Evolutionary conservation across 2,329 filamentous ascomycete species (phyloP), one percentile per base, ranked within the genome.

Genomic region (Exserohilum turcica): DNA sequence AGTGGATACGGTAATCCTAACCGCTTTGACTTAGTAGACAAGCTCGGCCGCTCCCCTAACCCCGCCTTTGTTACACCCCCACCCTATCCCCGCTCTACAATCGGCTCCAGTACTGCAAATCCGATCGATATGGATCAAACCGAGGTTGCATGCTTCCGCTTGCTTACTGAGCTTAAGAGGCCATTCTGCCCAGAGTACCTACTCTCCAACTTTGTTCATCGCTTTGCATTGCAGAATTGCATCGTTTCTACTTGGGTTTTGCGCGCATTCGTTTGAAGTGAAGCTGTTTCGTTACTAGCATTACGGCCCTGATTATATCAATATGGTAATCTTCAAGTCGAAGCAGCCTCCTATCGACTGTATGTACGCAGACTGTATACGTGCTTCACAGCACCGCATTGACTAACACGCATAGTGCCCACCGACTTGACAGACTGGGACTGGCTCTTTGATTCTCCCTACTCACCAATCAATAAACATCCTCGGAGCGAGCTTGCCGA

Each of bases 361-460:
- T 78, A 66, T 47, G 60, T 46, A 16, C 31, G 19, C 13, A 1
- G 24, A 21, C 19, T 6, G n/a, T 3, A 7, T 13, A 27, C 5
- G 6, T 15, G 18, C n/a, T 32, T 24, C n/a, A 19, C 28, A 15
- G 18, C 13, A 6, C 18, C 6, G 16, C 28, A 13, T 15, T 21
- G 15, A 36, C 56, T 65, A 44, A 61, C 47, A 6, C 13, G 3
- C 8, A 5, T 49, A 84, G 82, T 85, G 4, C 83, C 84, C 9
- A 76, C 76, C 32, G 71, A 82, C 54, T 65, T 84, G 21, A 80
- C 83, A 6, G 79, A 84, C 35, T 87, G 84, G 84, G 78, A 83
- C 61, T 87, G 82, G 81, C 77, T 86, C 10, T 86, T 87, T 67
- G 80, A 84, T 60, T 82, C 81, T 1, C 66, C 77, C 4, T 80